Conservation (phyloP, 257 asterid species). For the Leptodermis oblonga region DNA sequence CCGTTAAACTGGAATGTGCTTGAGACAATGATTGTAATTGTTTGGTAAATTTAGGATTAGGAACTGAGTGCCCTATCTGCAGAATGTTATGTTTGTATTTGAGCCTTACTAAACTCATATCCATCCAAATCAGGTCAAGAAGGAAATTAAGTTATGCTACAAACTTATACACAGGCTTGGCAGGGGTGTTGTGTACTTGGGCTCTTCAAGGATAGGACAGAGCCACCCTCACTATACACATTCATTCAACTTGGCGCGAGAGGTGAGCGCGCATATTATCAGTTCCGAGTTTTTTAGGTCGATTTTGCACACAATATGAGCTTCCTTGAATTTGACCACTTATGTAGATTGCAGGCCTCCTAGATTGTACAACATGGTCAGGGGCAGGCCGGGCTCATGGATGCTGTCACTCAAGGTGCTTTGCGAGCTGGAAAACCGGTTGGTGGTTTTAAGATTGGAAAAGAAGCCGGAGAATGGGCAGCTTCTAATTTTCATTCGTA, state of each 20-base stretch:
- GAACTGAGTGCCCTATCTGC: neutral
- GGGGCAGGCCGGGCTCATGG: conserved; percentile 99
- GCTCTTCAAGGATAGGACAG: conserved; percentile 83
- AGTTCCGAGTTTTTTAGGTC: neutral
- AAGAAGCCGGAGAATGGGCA: conserved; percentile 95
- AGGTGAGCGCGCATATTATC: conserved; percentile 33
- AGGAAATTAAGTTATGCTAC: conserved; percentile 78
- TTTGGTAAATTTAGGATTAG: conserved; percentile 1
- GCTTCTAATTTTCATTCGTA: conserved; percentile 66
- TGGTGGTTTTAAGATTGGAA: conserved; percentile 88
- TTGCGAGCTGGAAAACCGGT: conserved; percentile 73
- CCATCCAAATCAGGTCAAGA: conserved; percentile 78
- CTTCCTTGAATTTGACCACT: conserved; percentile 15
- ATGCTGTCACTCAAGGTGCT: conserved; percentile 92
- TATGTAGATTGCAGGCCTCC: conserved; percentile 62
- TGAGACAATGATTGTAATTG: neutral
- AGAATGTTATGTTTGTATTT: neutral
- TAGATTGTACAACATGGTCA: conserved; percentile 87
- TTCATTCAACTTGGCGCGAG: conserved; percentile 58
- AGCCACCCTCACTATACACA: conserved; percentile 59
- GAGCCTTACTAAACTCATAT: too few relatives aligned
- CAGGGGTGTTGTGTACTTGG: conserved; percentile 91
- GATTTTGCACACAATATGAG: conserved; percentile 10
- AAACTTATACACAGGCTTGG: conserved; percentile 74
- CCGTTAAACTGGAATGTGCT: neutral